Base-by-base conservation (phyloP, 768 basidiomycete genomes). In the Boletus rubescentipes region DNA sequence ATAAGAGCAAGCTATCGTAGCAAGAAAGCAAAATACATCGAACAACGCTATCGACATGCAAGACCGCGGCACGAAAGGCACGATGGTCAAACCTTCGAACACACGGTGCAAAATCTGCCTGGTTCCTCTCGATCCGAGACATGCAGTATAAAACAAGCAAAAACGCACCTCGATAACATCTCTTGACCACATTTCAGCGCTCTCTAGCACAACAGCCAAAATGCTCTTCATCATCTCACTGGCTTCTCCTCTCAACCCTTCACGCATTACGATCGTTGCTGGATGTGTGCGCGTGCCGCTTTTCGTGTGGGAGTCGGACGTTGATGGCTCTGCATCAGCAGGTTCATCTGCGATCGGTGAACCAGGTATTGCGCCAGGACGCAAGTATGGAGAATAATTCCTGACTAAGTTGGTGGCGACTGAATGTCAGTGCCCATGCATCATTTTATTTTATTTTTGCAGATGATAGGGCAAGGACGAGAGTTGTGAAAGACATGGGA, bases 321-420 rank as follows among this genome's bases (percentile, higher is more conserved):
- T 46, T 10, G 55, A 44, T 49, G 50, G 18, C 11, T 46, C 46
- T n/a, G 46, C 29, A 15, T 53, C 46, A 26, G 37, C 39, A 30
- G 44, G 46, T 32, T 58, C 63, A 32, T 51, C 55, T 30, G 9
- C 44, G 18, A 12, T 26, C 23, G 53, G 34, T 40, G 48, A 53
- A 50, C 44, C 53, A 46, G 66, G 61, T 40, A 67, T 30, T 48
- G 55, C 55, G 20, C 57, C 14, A 9, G 67, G 58, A 49, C 82
- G 71, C 61, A 96, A 80, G 73, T 94, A 87, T 15, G 93, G 93
- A 40, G 89, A 90, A 69, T 95, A 94, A 67, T 94, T 93, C 78
- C 83, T 81, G 79, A 92, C 90, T 89, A 95, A 76, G 80, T 93
- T 91, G 64, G 78, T 81, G 72, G 81, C 81, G 81, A 94, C 93